phyloP scores from a whole-genome alignment of 768 basidiomycete genomes.

The Amanita jacksonii region DNA sequence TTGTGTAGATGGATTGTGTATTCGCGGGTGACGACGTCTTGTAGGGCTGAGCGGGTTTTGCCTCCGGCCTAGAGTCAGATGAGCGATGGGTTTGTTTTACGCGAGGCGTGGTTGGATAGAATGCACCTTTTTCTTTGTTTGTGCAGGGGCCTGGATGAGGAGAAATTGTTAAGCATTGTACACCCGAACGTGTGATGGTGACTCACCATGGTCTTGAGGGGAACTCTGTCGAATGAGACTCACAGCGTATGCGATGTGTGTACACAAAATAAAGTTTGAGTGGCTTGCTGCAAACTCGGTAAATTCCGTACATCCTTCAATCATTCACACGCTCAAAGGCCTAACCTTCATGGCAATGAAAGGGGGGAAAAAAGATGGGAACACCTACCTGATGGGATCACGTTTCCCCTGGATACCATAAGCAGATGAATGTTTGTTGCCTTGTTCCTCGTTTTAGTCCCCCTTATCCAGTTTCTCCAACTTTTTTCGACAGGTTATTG shows the following conservation, averaged over 20 bases:
- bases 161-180: conserved; percentile 7
- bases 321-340: no score
- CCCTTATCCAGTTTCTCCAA: no score
- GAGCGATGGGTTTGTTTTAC: conserved; percentile 2
- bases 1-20: conserved; percentile 99
- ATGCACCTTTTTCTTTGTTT: conserved; percentile 47
- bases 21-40: conserved; percentile 97
- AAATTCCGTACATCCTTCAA: conserved; percentile 17
- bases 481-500: no score
- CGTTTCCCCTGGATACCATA: no score
- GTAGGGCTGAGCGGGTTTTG: conserved; percentile 93
- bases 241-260: conserved; percentile 31
- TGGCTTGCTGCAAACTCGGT: conserved; percentile 39
- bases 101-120: neutral
- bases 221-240: conserved; percentile 13
- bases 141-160: conserved; percentile 34
- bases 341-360: no score
- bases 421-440: no score
- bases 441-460: no score
- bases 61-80: conserved; percentile 53
- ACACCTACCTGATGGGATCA: no score
- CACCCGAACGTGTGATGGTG: conserved; percentile 6
- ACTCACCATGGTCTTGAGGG: conserved; percentile 61
- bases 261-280: conserved; percentile 45
- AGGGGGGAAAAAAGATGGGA: no score